Conservation (phyloP, 495 filamentous ascomycete genomes). For the Cercophora scortea region DNA sequence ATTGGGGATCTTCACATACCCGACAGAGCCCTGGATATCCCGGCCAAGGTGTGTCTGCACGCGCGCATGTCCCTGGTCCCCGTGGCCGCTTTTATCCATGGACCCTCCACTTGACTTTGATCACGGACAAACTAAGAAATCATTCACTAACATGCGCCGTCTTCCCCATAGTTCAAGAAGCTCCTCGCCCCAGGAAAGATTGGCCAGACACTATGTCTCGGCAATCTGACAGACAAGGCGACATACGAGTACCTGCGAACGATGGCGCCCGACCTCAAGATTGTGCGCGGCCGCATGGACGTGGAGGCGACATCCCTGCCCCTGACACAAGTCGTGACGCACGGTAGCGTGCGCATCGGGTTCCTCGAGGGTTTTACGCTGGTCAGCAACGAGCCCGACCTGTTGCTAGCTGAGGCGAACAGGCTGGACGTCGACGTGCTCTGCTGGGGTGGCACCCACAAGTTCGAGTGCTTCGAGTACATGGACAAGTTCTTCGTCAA, state of each 20-base stretch:
- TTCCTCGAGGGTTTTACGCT: constrained; percentile 97
- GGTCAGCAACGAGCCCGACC: constrained; percentile 86
- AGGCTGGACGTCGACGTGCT: constrained; percentile 96
- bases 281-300: constrained; percentile 91
- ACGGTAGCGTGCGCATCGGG: constrained; percentile 87
- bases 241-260: constrained; percentile 92
- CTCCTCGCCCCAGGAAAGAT: constrained; percentile 98
- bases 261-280: constrained; percentile 88
- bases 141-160: background rate
- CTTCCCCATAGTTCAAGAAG: constrained; percentile 74
- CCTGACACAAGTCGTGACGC: constrained; percentile 86
- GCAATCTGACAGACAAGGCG: constrained; percentile 90
- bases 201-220: constrained; percentile 91
- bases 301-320: constrained; percentile 86
- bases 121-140: no score
- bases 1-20: constrained; percentile 98
- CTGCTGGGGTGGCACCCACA: constrained; percentile 94
- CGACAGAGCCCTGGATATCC: constrained; percentile 84
- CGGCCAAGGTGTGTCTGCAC: constrained; percentile 62
- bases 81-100: no score
- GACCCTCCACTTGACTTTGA: no score
- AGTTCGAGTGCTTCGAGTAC: constrained; percentile 97
- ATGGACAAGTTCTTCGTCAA: constrained; percentile 99
- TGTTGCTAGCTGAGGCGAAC: constrained; percentile 84
- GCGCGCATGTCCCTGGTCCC: no score